Evolutionary conservation across 768 basidiomycete genomes (phyloP).

Genomic region (Strobilomyces confusus): DNA sequence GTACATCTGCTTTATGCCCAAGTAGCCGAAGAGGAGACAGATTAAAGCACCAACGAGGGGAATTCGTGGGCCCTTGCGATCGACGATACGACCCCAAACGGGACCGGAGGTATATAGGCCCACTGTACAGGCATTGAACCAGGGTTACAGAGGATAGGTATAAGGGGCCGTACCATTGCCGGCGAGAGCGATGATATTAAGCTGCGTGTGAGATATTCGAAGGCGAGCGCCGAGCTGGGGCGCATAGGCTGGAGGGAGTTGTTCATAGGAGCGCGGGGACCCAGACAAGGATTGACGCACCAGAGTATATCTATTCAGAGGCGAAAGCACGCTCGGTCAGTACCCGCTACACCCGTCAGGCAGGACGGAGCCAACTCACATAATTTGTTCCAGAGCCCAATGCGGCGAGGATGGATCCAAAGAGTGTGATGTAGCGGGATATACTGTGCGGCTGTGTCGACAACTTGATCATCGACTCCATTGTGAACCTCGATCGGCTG

Average conservation of each 20-base stretch:
- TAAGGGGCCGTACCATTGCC: slow-evolving; percentile 55
- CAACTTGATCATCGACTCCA: slow-evolving; percentile 10
- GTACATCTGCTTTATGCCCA: slow-evolving; percentile 74
- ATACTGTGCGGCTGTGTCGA: slow-evolving; percentile 21
- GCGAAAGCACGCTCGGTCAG: background rate
- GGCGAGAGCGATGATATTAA: slow-evolving; percentile 78
- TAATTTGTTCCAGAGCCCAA: slow-evolving; percentile 72
- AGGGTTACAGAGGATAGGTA: background rate
- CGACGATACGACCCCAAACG: slow-evolving; percentile 75
- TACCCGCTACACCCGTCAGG: background rate
- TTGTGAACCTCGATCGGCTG: background rate
- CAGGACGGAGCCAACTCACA: slow-evolving; percentile 39
- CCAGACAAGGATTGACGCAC: slow-evolving; percentile 7
- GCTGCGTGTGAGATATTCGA: slow-evolving; percentile 70
- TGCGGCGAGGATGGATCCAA: slow-evolving; percentile 56
- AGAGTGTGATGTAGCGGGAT: slow-evolving; percentile 45
- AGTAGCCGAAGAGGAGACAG: slow-evolving; percentile 66
- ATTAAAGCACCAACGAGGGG: slow-evolving; percentile 57
- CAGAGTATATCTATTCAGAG: slow-evolving; percentile 27
- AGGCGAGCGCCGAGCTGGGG: slow-evolving; percentile 82
- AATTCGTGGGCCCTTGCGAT: slow-evolving; percentile 65
- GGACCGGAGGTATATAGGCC: slow-evolving; percentile 79
- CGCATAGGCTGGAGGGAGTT: slow-evolving; percentile 60
- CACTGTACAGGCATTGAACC: slow-evolving; percentile 36
- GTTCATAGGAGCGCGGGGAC: background rate